phyloP scores from a whole-genome alignment of 192 early-diverging fungal species.

The Funneliformis mosseae region DNA sequence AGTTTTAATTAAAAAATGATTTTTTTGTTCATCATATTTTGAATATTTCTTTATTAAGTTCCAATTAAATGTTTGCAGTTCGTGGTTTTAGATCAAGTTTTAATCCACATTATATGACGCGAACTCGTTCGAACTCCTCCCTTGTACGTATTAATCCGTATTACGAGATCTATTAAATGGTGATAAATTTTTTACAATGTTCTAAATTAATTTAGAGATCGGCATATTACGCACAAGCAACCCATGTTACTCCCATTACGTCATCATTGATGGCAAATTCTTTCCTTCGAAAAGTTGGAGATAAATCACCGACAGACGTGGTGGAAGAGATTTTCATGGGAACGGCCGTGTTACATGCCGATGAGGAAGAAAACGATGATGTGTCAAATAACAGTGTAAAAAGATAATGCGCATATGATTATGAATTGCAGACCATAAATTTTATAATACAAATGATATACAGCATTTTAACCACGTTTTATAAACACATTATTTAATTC shows the following conservation, averaged over 20 bases:
- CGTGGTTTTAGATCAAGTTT: constrained; percentile 11
- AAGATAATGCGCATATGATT: not conserved
- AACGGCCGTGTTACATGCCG: not conserved
- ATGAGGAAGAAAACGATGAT: constrained; percentile 6
- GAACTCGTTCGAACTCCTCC: constrained; percentile 8
- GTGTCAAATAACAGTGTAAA: not conserved
- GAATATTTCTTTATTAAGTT: not conserved
- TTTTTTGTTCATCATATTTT: not conserved
- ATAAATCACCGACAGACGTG: constrained; percentile 13
- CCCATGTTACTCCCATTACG: not conserved
- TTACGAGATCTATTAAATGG: not conserved
- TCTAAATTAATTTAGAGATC: constrained; percentile 14
- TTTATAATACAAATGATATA: not conserved
- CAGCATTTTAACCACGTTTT: too few species aligned
- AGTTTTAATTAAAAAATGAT: not conserved
- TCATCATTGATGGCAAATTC: constrained; percentile 15
- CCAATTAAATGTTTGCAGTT: not conserved
- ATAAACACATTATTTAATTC: too few species aligned
- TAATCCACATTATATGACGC: constrained; percentile 11
- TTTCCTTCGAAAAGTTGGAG: constrained; percentile 18
- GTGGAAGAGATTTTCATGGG: constrained; percentile 32
- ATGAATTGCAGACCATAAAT: not conserved
- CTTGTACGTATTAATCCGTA: not conserved
- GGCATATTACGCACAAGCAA: constrained; percentile 12
- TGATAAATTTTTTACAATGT: not conserved